Percentiles rank a stretch among this genome's conserved stretches.
These are phyloP conservation scores for Phytophthora palmivora DNA, from an alignment of 352 stramenopile species.

Conservation along the genomic window DNA sequence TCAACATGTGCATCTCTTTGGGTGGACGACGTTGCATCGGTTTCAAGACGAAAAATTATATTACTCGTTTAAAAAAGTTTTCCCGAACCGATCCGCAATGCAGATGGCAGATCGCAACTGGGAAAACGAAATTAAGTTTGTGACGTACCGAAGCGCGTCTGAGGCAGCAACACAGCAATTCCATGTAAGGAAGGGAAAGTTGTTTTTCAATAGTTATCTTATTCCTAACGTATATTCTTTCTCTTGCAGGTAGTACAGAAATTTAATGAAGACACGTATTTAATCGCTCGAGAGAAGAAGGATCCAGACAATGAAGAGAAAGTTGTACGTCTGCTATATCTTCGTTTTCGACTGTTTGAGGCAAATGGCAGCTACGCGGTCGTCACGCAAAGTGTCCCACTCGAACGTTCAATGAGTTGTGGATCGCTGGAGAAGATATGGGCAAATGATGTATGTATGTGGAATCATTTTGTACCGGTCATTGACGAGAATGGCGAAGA, in stretches of 20 bases:
- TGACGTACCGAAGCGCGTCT: slow-evolving; percentile 46
- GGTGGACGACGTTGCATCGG: slow-evolving; percentile 51
- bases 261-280: slow-evolving; percentile 67
- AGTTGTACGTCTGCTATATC: slow-evolving; percentile 44
- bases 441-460: slow-evolving; percentile 49
- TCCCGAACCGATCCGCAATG: slow-evolving; percentile 40
- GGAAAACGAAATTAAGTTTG: slow-evolving; percentile 48
- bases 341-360: slow-evolving; percentile 57
- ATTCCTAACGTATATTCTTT: neutral
- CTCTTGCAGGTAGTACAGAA: slow-evolving; percentile 49
- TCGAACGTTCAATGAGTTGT: slow-evolving; percentile 4
- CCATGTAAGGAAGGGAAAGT: slow-evolving; percentile 26
- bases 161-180: slow-evolving; percentile 48
- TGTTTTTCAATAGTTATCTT: too few relatives aligned
- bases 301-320: slow-evolving; percentile 40
- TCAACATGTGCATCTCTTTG: slow-evolving; percentile 48
- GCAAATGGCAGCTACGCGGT: slow-evolving; percentile 48
- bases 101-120: slow-evolving; percentile 55
- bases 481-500: slow-evolving; percentile 34
- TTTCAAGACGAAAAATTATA: slow-evolving; percentile 49
- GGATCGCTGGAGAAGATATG: slow-evolving; percentile 34
- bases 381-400: slow-evolving; percentile 42
- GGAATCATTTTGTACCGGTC: slow-evolving; percentile 46
- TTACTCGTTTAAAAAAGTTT: slow-evolving; percentile 57
- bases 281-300: slow-evolving; percentile 44